Base-by-base conservation (phyloP, 768 basidiomycete genomes). In the Boletus patriciae region DNA sequence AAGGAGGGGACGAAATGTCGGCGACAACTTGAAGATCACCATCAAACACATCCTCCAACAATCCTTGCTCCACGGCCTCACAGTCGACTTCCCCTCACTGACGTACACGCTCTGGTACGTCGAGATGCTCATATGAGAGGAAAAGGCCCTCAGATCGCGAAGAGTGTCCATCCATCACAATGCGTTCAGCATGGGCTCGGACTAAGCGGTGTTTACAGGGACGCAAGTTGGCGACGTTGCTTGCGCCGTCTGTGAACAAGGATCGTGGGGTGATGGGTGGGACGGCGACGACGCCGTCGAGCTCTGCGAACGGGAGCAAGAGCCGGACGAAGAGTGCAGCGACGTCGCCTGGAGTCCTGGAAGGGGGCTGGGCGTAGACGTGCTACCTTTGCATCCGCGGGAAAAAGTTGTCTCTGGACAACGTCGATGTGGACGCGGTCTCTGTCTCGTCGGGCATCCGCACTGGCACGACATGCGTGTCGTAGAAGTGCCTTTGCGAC, bases 41-140 rank as follows among this genome's bases (percentile, higher is more conserved):
- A 59, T 98, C 94, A 68, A 98, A 99, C 79, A 98, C 86, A 70
- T 98, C 96, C 46, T 84, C 81, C 72, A 90, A 75, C 45, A 99
- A 71, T 6, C 87, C 84, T 45, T 77, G 78, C 72, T 98, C 96
- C 21, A 99, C 87, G 3, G 85, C 86, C 33, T 85, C 87, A 93
- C 92, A 96, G 67, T 98, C 95, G 19, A 98, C n/a, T n/a, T n/a
- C n/a, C n/a, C n/a, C n/a, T n/a, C 77, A 54, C 81, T 88, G 8
- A 83, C 83, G 70, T 98, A 99, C 46, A 96, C 81, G 56, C 89
- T 89, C 74, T 98, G 94, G 68, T 94, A 98, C 11, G 90, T 88
- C 6, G 87, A 78, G 49, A 96, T 85, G 71, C 94, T 96, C 48
- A 94, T 87, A 54, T 86, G 82, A 1, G 92, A 86, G 72, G 98